Percentiles rank a stretch among this genome's conserved stretches.
phyloP scores from a whole-genome alignment of 2,329 filamentous ascomycete genomes.

The Aspergillus eucalypticola region DNA sequence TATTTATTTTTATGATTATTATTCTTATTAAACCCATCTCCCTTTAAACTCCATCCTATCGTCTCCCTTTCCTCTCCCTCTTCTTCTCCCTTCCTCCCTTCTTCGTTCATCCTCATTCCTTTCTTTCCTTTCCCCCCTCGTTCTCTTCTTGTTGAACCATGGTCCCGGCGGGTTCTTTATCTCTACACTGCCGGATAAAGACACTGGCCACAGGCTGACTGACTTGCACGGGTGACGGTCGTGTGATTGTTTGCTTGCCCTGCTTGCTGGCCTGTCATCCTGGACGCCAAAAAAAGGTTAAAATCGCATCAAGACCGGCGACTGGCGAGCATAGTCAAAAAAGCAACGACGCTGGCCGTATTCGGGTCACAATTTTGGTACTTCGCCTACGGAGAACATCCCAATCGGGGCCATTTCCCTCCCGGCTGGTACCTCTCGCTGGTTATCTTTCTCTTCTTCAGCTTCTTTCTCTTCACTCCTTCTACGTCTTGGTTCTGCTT shows the following conservation, averaged over 20 bases:
- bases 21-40: conserved; percentile 8
- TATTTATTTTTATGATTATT: not conserved
- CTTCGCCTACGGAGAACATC: not conserved
- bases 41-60: not conserved
- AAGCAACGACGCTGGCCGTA: conserved; percentile 3
- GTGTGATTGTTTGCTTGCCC: conserved; percentile 4
- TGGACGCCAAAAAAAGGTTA: conserved; percentile 8
- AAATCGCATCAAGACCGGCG: conserved; percentile 1
- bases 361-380: conserved; percentile 4
- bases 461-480: conserved; percentile 1
- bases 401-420: conserved; percentile 1
- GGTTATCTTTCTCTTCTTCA: not conserved
- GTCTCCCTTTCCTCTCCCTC: not conserved
- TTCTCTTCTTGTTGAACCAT: conserved; percentile 2
- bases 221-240: not conserved
- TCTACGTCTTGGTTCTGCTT: not conserved
- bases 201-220: conserved; percentile 6
- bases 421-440: not conserved
- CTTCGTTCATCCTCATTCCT: not conserved
- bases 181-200: conserved; percentile 4
- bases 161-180: conserved; percentile 9
- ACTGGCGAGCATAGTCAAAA: not conserved
- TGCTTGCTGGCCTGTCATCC: conserved; percentile 3
- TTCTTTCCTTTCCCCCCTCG: not conserved
- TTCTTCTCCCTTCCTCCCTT: conserved; percentile 7